phyloP scores from a whole-genome alignment of 768 basidiomycete species.

The Calocybe indica region DNA sequence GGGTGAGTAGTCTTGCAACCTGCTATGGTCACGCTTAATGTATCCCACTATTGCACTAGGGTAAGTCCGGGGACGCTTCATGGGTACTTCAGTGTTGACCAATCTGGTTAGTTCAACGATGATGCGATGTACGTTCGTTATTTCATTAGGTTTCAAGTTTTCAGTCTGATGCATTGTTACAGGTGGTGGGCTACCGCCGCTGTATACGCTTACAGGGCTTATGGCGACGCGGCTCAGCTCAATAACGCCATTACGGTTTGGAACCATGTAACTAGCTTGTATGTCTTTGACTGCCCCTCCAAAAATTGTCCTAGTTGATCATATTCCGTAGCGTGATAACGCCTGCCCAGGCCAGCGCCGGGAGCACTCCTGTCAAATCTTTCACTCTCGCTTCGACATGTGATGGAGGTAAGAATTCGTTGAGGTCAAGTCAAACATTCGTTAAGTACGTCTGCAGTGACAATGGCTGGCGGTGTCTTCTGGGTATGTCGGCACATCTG shows the following conservation, averaged over 20 bases:
- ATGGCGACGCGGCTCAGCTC: constrained; percentile 33
- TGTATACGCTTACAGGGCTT: constrained; percentile 42
- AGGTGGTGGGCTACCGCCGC: constrained; percentile 55
- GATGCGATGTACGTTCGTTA: constrained; percentile 33
- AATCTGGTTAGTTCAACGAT: constrained; percentile 33
- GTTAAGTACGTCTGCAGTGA: constrained; percentile 19
- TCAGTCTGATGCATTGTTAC: background rate
- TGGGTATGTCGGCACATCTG: constrained; percentile 29
- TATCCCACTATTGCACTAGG: constrained; percentile 1
- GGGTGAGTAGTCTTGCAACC: constrained; percentile 17
- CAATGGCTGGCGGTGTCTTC: constrained; percentile 52
- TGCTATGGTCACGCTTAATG: background rate
- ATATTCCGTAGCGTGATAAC: constrained; percentile 33
- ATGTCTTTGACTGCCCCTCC: constrained; percentile 7
- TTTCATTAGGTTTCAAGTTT: background rate
- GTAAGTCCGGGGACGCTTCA: constrained; percentile 23
- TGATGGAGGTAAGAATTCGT: constrained; percentile 27
- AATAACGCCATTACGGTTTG: constrained; percentile 41
- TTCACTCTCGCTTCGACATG: constrained; percentile 37
- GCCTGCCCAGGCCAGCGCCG: constrained; percentile 27
- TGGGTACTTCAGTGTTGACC: constrained; percentile 38
- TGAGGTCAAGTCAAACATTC: background rate
- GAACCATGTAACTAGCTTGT: constrained; percentile 45
- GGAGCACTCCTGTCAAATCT: constrained; percentile 32
- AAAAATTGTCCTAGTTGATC: background rate